These are phyloP conservation scores for Trypanosoma caninum DNA, from an alignment of 208 protist genomes.

Conservation along the genomic window DNA sequence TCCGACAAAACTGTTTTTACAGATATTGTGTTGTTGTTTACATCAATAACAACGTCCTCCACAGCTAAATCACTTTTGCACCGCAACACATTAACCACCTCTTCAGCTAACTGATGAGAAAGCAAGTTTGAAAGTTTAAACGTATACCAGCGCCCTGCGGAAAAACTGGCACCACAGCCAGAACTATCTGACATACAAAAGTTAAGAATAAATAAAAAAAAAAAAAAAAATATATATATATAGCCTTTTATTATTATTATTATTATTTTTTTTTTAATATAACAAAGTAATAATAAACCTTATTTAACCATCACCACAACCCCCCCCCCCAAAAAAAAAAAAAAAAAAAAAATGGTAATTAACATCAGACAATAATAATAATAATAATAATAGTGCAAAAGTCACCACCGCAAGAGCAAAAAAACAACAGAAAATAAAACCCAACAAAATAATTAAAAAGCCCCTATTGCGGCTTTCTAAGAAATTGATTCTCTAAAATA, in stretches of 20 bases:
- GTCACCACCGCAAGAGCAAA: not conserved
- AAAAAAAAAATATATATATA: not conserved
- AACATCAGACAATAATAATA: not conserved
- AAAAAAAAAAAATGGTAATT: not conserved
- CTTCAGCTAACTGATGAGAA: not conserved
- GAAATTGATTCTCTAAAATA: not conserved
- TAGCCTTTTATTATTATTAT: not conserved
- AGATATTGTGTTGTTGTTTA: not conserved
- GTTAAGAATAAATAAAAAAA: not conserved
- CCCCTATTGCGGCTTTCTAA: no score
- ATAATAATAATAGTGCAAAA: not conserved
- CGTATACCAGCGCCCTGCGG: no score
- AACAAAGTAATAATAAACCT: no score
- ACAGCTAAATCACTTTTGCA: not conserved
- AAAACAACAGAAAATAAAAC: not conserved
- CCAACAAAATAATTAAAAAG: not conserved
- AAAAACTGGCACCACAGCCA: no score
- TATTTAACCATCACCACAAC: not conserved
- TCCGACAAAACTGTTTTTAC: not conserved
- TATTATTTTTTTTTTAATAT: slow-evolving; percentile 3
- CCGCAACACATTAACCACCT: not conserved
- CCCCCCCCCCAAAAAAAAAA: not conserved
- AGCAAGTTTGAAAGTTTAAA: no score
- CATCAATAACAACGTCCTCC: not conserved
- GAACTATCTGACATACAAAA: no score